Evolutionary conservation across 352 stramenopile species (phyloP), one percentile per base, ranked within the genome.

Genomic region (Globisporangium okanoganense): DNA sequence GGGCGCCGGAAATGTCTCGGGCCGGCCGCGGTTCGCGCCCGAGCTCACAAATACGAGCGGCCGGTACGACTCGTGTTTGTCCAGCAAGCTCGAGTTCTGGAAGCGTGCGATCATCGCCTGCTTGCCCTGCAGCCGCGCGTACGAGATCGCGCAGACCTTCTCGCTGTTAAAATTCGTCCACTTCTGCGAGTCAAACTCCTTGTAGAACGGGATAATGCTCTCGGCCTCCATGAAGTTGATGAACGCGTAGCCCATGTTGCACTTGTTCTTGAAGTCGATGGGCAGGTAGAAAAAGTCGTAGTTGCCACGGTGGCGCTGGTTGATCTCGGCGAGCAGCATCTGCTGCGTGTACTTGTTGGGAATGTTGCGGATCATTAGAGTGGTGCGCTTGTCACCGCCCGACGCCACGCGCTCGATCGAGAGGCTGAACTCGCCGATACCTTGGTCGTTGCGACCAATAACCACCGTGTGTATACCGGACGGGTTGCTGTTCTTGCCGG

Each of bases 191-290:
- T 96, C 79, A 61, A 96, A 96, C 58, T 93, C 80, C 29, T 87
- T 68, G 68, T 93, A 87, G 50, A 96, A 96, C 40, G 75, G 64
- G 31, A 92, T 72, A 47, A 95, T 95, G 58, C 62, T 72, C 13
- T 65, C 71, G 10, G 83, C 67, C 29, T 98, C 83, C 47, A 99
- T 95, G 78, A 99, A 99, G 79, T 99, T 99, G 66, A 99, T 98
- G 78, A 99, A 99, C 20, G 97, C 97, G 75, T 99, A 99, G 20
- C 98, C 98, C 81, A 99, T 96, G 81, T 99, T 99, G 82, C 97
- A 99, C 74, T 98, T 97, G 78, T 99, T 99, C 86, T 99, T 99
- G 78, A 99, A 99, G 79, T 99, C 98, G 65, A 99, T 99, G 22
- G 98, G 98, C 49, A 99, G 78, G 77, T 99, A 99, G 73, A 99